phyloP scores from a whole-genome alignment of 73 alveolate species.

The Effrenium voratum region DNA sequence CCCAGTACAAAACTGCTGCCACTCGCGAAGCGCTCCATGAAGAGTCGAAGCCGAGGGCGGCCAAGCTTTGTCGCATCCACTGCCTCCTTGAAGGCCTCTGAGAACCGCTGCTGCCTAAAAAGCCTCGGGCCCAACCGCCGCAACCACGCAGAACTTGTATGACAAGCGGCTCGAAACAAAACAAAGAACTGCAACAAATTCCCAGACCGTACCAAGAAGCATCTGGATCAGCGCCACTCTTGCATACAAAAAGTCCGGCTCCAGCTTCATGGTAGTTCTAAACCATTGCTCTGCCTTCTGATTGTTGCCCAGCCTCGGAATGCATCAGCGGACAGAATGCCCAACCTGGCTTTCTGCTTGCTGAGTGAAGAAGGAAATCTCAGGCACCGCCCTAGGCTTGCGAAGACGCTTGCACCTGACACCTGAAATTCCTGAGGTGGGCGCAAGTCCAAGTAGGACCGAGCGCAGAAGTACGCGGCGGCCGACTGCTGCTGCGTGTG shows the following conservation, averaged over 20 bases:
- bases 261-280: conserved; percentile 29
- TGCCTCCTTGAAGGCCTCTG: conserved; percentile 45
- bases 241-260: conserved; percentile 37
- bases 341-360: too few species aligned
- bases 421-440: too few species aligned
- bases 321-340: neutral
- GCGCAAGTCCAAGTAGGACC: conserved; percentile 43
- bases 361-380: too few species aligned
- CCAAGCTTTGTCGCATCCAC: neutral
- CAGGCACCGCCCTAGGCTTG: neutral
- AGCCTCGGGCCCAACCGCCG: neutral
- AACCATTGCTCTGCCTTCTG: conserved; percentile 69
- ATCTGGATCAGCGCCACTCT: conserved; percentile 71
- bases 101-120: conserved; percentile 22
- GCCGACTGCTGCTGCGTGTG: conserved; percentile 74
- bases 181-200: neutral
- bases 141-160: too few species aligned
- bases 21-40: conserved; percentile 58
- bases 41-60: conserved; percentile 39
- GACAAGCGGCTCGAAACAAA: neutral
- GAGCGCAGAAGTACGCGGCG: conserved; percentile 59
- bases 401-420: too few species aligned
- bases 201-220: neutral
- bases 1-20: neutral
- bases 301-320: neutral